Percentiles rank a stretch among this genome's conserved stretches.
phyloP scores from a whole-genome alignment of 345 rosid species.

The Sisymbrium irio region DNA sequence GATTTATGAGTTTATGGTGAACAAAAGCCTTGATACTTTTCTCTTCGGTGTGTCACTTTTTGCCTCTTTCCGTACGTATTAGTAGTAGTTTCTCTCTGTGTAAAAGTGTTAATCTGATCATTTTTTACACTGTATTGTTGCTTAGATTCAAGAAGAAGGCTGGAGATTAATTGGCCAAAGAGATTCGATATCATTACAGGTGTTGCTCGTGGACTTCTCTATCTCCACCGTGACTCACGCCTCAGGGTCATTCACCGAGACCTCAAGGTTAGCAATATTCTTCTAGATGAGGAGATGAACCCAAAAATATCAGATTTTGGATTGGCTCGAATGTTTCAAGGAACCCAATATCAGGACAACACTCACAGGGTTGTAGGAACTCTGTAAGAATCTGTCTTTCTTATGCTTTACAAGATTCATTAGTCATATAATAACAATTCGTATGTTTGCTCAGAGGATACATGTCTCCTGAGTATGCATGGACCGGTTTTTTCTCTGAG shows the following conservation, averaged over 20 bases:
- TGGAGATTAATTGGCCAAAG: slow-evolving; percentile 7
- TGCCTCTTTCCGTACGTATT: background rate
- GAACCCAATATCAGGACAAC: slow-evolving; percentile 6
- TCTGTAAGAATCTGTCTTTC: background rate
- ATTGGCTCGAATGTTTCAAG: slow-evolving; percentile 25
- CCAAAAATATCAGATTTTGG: slow-evolving; percentile 31
- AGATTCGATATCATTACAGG: slow-evolving; percentile 3
- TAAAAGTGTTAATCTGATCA: background rate
- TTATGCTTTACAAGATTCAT: background rate
- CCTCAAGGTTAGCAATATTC: slow-evolving; percentile 14
- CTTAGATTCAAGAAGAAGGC: slow-evolving; percentile 18
- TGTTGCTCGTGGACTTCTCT: slow-evolving; percentile 22
- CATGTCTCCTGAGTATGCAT: slow-evolving; percentile 50
- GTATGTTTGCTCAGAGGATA: slow-evolving; percentile 18
- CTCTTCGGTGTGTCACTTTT: slow-evolving; percentile 39
- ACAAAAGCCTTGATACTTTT: slow-evolving; percentile 42
- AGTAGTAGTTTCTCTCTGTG: background rate
- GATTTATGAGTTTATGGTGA: no score
- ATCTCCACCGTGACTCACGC: slow-evolving; percentile 21
- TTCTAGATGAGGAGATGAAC: slow-evolving; percentile 21
- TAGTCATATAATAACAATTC: background rate
- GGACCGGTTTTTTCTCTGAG: slow-evolving; percentile 42
- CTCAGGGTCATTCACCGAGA: slow-evolving; percentile 21
- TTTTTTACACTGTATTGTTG: background rate
- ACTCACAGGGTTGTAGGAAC: slow-evolving; percentile 25